These are phyloP conservation scores for Apiospora malaysiana DNA, from an alignment of 2,329 filamentous ascomycete genomes.

Conservation along the genomic window DNA sequence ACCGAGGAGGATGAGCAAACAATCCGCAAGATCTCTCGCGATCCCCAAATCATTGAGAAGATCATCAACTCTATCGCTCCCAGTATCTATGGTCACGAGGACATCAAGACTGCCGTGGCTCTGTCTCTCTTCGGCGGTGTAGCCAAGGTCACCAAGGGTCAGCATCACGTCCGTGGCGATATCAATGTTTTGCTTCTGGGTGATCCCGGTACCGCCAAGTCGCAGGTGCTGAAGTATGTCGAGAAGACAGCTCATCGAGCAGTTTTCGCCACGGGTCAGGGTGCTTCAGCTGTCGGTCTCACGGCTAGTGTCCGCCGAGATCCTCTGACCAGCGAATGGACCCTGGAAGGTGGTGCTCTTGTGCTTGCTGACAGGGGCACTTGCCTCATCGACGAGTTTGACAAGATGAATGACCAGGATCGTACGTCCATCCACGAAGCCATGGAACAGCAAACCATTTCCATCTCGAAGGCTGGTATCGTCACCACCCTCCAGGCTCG, in stretches of 20 bases:
- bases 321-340: slow-evolving; percentile 96
- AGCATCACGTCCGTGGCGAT: slow-evolving; percentile 90
- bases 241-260: slow-evolving; percentile 97
- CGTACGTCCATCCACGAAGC: slow-evolving; percentile 98
- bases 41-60: slow-evolving; percentile 91
- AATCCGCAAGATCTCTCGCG: slow-evolving; percentile 85
- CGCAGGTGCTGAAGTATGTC: slow-evolving; percentile 95
- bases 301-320: slow-evolving; percentile 96
- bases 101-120: slow-evolving; percentile 96
- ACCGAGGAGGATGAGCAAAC: slow-evolving; percentile 94
- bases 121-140: slow-evolving; percentile 95
- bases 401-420: slow-evolving; percentile 99
- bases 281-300: slow-evolving; percentile 95
- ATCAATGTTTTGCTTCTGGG: slow-evolving; percentile 97
- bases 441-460: slow-evolving; percentile 99
- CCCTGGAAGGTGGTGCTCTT: slow-evolving; percentile 91
- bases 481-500: slow-evolving; percentile 96
- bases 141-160: slow-evolving; percentile 86
- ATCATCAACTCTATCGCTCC: slow-evolving; percentile 92
- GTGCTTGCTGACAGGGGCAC: slow-evolving; percentile 95
- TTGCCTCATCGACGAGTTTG: slow-evolving; percentile 97
- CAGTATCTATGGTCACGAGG: slow-evolving; percentile 94
- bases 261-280: slow-evolving; percentile 97
- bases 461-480: slow-evolving; percentile 97
- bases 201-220: slow-evolving; percentile 97